Percentiles rank a stretch among this genome's conserved stretches.
Evolutionary conservation across 306 rosid genomes (phyloP).

Genomic region (Quercus wislizeni): DNA sequence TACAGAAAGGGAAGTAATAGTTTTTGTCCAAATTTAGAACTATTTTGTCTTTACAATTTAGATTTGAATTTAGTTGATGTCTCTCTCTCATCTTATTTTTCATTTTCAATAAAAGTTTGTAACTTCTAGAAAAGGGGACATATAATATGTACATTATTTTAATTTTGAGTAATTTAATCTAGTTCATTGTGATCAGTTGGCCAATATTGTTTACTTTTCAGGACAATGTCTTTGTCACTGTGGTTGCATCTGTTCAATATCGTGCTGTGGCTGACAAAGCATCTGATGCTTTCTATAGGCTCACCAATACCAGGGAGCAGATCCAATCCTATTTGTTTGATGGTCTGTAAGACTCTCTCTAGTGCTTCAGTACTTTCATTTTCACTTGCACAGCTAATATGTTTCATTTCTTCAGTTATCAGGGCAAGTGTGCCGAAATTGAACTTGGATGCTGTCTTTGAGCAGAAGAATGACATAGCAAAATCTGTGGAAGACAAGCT

Average conservation of each 20-base stretch:
- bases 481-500: conserved; percentile 65
- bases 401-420: conserved; percentile 43
- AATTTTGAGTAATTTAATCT: conserved; percentile 3
- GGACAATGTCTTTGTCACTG: conserved; percentile 76
- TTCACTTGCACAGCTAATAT: conserved; percentile 3
- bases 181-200: conserved; percentile 9
- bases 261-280: conserved; percentile 57
- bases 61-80: background rate
- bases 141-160: background rate
- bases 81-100: background rate
- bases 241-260: conserved; percentile 65
- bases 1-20: background rate
- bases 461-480: conserved; percentile 70
- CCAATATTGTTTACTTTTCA: conserved; percentile 19
- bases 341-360: conserved; percentile 36
- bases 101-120: conserved; percentile 16
- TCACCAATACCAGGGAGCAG: conserved; percentile 59
- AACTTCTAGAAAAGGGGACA: conserved; percentile 1
- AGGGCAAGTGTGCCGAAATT: conserved; percentile 67
- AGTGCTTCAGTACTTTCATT: background rate
- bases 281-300: conserved; percentile 71
- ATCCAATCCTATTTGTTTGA: conserved; percentile 72
- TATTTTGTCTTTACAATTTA: background rate
- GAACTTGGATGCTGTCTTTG: conserved; percentile 65
- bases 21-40: background rate